Base-by-base conservation (phyloP, 257 asterid genomes). In the Scutellaria baicalensis region DNA sequence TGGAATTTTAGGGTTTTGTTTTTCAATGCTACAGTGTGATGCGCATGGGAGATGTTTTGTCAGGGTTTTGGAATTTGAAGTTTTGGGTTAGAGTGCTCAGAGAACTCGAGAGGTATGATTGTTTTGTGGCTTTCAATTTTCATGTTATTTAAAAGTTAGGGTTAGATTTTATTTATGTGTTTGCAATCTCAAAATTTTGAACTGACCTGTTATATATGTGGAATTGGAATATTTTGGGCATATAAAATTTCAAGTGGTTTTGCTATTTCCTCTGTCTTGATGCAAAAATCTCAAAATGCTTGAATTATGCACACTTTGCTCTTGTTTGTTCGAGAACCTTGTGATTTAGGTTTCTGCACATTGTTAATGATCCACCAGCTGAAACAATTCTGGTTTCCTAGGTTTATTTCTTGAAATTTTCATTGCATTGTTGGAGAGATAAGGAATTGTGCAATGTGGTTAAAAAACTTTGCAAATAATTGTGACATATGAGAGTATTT, bases 21-120 rank as follows among this genome's bases (percentile, higher is more conserved):
- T 74, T 63, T 70, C 66, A 64, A 80, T 83, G 88, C 64, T 68
- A 78, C 90, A 91, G 91, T 85, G 88, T 74, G 82, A 84, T 85
- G 79, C 85, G 84, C 81, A 80, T 83, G 89, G 91, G 89, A 66
- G 85, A 69, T 87, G 81, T 76, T 77, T 60, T 76, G 81, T 66
- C 86, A 66, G 85, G 83, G 89, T 77, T 81, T 79, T 76, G 83
- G 82, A 73, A 72, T 76, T 48, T 79, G 56, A 75, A 67, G 80
- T 59, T 43, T 54, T 43, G 79, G 69, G 81, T 69, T 79, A 60
- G 77, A 57, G 70, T 61, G 71, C 68, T 75, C 55, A 6, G 50
- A 76, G 52, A 39, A 73, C 71, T 76, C 21, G 54, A 52, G 78
- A 80, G 94, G 94, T 90, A 77, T 67, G 17, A 20, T 50, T 69